Base-by-base conservation (phyloP, 2,329 filamentous ascomycete species). In the Monosporascus ibericus region DNA sequence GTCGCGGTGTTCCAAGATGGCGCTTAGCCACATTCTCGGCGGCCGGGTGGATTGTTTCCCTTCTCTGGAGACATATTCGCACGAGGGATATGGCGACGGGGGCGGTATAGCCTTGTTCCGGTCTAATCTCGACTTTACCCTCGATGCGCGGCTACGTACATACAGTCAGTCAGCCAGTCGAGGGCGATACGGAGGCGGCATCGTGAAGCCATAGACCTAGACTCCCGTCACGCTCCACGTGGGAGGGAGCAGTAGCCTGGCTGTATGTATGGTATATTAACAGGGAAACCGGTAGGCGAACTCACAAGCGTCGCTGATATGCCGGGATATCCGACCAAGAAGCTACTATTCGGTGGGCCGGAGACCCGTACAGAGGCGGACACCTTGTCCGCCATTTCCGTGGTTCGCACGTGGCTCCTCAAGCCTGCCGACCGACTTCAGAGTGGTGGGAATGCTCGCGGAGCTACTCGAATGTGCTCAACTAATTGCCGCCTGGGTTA, bases 291-390 rank as follows among this genome's bases (percentile, higher is more conserved):
- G 55, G 46, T 57, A 58, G 54, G 54, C 54, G 53, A 51, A 83
- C 90, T 74, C 81, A 96, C 92, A 82, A 96, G 74, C 38, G 94
- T 99, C 65, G 94, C 94, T 52, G 92, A 96, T 72, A 99, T 97
- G 63, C 94, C 94, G 52, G 94, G 94, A 72, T 97, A 99, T 63
- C 94, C 94, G 63, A 97, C 90, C 59, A 97, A 80, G 69, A 96
- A 96, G 74, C 89, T 94, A 74, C 90, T 94, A 75, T 99, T 99
- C 63, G 94, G 92, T 69, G 92, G 92, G 69, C 94, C 94, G 62
- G 91, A 95, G 74, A 99, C 91, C 80, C 94, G 88, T 76, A 99
- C 94, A 72, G 89, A 89, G 70, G 88, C 88, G 72, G 86, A 81
- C 77, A 85, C 85, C 64, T 72, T 63, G 53, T 78, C 72, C 49